phyloP scores from a whole-genome alignment of 2,329 filamentous ascomycete species.

The Trichocomaceae sp. region DNA sequence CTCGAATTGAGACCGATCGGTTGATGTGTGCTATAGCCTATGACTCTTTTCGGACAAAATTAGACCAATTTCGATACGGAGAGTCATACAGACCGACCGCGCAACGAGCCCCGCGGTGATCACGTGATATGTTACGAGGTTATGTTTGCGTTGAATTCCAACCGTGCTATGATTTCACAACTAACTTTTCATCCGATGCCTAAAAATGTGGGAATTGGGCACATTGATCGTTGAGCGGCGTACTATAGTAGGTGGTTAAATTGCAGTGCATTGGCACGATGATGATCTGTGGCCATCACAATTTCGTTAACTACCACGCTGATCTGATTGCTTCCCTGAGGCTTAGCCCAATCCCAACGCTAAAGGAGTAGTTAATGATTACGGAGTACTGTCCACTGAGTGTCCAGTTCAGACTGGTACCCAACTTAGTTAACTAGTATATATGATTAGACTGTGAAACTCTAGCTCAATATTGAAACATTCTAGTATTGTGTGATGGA shows the following conservation, averaged over 20 bases:
- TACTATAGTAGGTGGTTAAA: background rate
- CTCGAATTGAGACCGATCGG: background rate
- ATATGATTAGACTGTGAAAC: background rate
- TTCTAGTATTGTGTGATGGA: too few relatives aligned
- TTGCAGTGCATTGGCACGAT: background rate
- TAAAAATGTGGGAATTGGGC: background rate
- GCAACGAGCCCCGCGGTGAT: constrained; percentile 11
- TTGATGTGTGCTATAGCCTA: constrained; percentile 8
- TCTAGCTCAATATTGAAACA: background rate
- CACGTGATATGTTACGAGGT: background rate
- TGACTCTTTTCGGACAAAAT: constrained; percentile 15
- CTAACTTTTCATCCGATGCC: background rate
- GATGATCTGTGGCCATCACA: background rate
- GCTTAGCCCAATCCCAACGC: background rate
- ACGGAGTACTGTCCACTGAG: too few relatives aligned
- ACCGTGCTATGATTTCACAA: background rate
- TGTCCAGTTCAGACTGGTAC: background rate
- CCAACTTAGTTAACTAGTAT: background rate
- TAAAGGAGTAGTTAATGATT: background rate
- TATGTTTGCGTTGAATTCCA: too few relatives aligned
- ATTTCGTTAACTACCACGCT: background rate
- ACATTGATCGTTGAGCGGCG: background rate
- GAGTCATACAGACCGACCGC: background rate
- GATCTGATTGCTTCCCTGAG: background rate
- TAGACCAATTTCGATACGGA: constrained; percentile 17